Conservation (phyloP, 345 rosid species). For the Gossypium bickii region DNA sequence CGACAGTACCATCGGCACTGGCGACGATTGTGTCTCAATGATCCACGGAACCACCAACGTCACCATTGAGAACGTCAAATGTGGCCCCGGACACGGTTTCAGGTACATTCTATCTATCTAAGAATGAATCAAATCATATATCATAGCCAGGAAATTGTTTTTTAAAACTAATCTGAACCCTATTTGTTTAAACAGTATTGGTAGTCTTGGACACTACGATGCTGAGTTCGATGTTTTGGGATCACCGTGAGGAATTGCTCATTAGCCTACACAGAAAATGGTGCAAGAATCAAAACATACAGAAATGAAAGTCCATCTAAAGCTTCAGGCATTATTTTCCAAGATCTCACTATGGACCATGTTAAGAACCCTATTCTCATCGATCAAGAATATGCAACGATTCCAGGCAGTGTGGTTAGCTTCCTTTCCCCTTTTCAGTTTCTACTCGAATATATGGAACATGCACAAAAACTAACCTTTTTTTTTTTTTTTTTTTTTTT, state of each 20-base stretch:
- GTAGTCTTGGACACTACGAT: conserved; percentile 58
- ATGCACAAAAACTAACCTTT: no score
- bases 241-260: conserved; percentile 43
- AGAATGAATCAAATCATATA: not conserved
- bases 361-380: conserved; percentile 55
- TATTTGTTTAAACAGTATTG: conserved; percentile 35
- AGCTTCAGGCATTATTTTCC: conserved; percentile 34
- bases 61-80: conserved; percentile 32
- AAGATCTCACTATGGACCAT: conserved; percentile 35
- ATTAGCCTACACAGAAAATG: conserved; percentile 38
- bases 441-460: no score
- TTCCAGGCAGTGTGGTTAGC: conserved; percentile 16
- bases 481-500: no score
- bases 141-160: no score
- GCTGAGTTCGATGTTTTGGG: conserved; percentile 41
- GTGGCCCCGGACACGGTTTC: conserved; percentile 75
- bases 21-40: conserved; percentile 59
- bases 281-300: conserved; percentile 59
- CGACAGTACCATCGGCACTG: conserved; percentile 33
- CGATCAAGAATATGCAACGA: conserved; percentile 40
- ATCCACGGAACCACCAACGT: conserved; percentile 47
- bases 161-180: no score
- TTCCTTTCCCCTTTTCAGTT: not conserved
- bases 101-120: conserved; percentile 24
- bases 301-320: conserved; percentile 29